Evolutionary conservation across 495 filamentous ascomycete species (phyloP).

Genomic region (Durotheca rogersii): DNA sequence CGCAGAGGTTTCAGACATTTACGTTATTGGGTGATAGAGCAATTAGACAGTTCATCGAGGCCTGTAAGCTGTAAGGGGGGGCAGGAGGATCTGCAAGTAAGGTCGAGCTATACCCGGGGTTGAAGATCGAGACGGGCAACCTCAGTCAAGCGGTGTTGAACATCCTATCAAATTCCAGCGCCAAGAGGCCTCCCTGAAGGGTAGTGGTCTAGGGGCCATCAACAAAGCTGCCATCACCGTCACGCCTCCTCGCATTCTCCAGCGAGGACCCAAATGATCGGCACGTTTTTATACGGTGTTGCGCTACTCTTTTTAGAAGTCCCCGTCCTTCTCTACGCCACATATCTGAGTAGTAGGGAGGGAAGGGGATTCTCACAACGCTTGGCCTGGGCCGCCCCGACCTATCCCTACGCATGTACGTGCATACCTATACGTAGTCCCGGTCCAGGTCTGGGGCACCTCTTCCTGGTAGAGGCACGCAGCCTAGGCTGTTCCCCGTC

Average conservation of each 20-base stretch:
- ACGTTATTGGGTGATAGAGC: conserved; percentile 21
- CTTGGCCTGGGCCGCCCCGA: no score
- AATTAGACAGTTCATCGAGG: conserved; percentile 5
- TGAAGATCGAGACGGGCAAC: conserved; percentile 8
- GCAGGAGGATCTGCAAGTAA: conserved; percentile 5
- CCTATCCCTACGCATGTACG: no score
- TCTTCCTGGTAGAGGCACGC: no score
- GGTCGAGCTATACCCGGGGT: conserved; percentile 12
- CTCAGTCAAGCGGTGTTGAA: conserved; percentile 10
- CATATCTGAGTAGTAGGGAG: no score
- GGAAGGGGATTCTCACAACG: no score
- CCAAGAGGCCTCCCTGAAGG: background rate
- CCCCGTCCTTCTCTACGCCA: no score
- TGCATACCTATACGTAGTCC: no score
- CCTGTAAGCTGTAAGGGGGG: no score
- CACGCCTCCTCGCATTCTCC: no score
- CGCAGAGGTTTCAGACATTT: conserved; percentile 19
- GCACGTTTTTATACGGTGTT: background rate
- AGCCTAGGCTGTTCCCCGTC: conserved; percentile 1
- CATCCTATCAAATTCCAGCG: background rate
- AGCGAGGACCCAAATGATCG: no score
- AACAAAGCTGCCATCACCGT: background rate
- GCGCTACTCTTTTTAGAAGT: background rate
- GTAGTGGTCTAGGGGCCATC: conserved; percentile 5
- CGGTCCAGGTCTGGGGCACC: no score